phyloP scores from a whole-genome alignment of 225 moss, liverwort and hornwort species.

The Pleurozium schreberi region DNA sequence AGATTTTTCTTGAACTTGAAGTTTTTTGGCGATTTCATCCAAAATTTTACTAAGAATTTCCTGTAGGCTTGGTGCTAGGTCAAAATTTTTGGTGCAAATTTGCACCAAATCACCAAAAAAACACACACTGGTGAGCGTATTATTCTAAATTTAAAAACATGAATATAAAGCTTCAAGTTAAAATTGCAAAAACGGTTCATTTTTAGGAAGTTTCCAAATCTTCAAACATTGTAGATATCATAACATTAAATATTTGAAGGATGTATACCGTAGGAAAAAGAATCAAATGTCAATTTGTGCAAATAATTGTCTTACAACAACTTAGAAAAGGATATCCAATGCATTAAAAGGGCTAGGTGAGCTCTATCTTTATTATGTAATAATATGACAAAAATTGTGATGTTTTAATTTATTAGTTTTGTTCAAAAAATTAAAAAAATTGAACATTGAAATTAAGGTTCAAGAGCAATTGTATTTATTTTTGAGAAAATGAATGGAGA shows the following conservation, averaged over 20 bases:
- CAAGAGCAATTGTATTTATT: too few relatives aligned
- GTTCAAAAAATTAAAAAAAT: neutral
- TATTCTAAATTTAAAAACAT: too few relatives aligned
- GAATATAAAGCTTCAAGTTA: neutral
- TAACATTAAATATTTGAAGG: neutral
- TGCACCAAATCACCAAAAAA: too few relatives aligned
- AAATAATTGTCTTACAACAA: neutral
- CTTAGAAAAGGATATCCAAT: neutral
- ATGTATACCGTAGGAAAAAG: rapidly evolving
- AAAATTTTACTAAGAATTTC: too few relatives aligned
- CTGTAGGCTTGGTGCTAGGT: too few relatives aligned
- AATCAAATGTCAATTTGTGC: neutral
- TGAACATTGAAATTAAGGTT: neutral
- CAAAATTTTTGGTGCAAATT: too few relatives aligned
- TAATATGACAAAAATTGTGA: neutral
- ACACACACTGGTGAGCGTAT: rapidly evolving
- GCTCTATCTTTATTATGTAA: neutral
- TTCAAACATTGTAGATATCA: neutral
- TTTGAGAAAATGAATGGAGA: neutral
- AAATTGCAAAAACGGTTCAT: neutral
- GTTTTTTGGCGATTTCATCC: too few relatives aligned
- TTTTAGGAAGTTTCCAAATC: neutral
- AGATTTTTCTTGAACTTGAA: too few relatives aligned
- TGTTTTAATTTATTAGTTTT: neutral
- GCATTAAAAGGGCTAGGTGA: neutral